These are phyloP conservation scores for Alternaria arborescens DNA, from an alignment of 2,329 filamentous ascomycete species.

Conservation along the genomic window DNA sequence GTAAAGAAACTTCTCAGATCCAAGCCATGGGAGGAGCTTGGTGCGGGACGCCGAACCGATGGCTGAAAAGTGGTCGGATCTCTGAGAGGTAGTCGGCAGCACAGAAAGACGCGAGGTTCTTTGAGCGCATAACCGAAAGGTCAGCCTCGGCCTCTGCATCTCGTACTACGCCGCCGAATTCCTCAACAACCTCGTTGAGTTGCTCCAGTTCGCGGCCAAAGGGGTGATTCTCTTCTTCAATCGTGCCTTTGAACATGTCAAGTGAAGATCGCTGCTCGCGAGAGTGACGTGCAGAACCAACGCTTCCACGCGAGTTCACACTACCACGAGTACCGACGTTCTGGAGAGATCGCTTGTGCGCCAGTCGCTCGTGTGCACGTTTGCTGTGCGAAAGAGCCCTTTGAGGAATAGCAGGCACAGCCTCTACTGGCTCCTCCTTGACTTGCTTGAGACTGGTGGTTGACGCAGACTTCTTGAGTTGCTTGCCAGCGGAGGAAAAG, in stretches of 20 bases:
- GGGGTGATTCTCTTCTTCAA: constrained; percentile 66
- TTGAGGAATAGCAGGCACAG: constrained; percentile 74
- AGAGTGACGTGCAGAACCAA: constrained; percentile 63
- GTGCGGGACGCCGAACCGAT: constrained; percentile 30
- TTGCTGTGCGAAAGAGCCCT: constrained; percentile 90
- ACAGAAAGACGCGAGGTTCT: constrained; percentile 75
- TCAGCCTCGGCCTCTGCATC: constrained; percentile 76
- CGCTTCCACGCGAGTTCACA: constrained; percentile 51
- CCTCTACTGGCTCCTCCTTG: constrained; percentile 42
- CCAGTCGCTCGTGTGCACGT: constrained; percentile 79
- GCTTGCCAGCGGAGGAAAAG: constrained; percentile 63
- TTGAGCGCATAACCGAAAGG: constrained; percentile 71
- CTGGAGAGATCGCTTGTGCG: constrained; percentile 70
- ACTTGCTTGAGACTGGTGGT: constrained; percentile 42
- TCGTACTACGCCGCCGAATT: constrained; percentile 71
- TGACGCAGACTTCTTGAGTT: constrained; percentile 54
- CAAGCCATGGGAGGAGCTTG: constrained; percentile 44
- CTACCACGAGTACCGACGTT: constrained; percentile 40
- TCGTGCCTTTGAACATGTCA: constrained; percentile 53
- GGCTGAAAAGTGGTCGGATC: constrained; percentile 69
- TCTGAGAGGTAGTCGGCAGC: constrained; percentile 86
- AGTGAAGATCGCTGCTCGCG: constrained; percentile 62
- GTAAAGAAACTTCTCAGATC: constrained; percentile 37
- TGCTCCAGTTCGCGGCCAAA: constrained; percentile 91
- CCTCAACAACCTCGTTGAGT: constrained; percentile 91